A percentile compares a stretch with the other conserved stretches of the same genome.
These are phyloP conservation scores for Quercus rubra DNA, from an alignment of 306 rosid genomes.

Conservation along the genomic window DNA sequence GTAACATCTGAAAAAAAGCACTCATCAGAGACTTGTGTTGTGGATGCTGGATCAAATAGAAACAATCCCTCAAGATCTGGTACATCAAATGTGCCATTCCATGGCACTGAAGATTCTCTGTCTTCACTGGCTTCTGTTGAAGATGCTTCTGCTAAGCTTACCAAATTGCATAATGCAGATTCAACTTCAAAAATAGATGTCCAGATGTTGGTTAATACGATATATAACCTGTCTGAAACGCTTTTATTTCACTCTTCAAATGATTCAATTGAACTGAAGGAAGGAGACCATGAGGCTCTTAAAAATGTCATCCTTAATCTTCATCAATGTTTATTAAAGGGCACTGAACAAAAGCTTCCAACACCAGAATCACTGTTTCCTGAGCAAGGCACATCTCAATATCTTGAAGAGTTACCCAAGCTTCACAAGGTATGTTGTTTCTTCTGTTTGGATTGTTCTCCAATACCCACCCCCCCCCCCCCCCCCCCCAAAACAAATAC, in stretches of 20 bases:
- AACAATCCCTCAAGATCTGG: slow-evolving; percentile 22
- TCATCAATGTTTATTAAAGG: slow-evolving; percentile 45
- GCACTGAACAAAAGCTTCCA: slow-evolving; percentile 24
- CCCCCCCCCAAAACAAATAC: background rate
- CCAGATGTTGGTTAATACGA: slow-evolving; percentile 47
- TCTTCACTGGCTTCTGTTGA: slow-evolving; percentile 26
- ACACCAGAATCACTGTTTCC: slow-evolving; percentile 28
- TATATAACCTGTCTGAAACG: slow-evolving; percentile 60
- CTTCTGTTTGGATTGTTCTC: slow-evolving; percentile 5
- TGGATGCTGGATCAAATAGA: slow-evolving; percentile 24
- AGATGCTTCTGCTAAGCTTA: slow-evolving; percentile 32
- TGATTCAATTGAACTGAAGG: slow-evolving; percentile 41
- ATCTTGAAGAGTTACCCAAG: slow-evolving; percentile 25
- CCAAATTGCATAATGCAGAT: slow-evolving; percentile 30
- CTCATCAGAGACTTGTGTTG: slow-evolving; percentile 20
- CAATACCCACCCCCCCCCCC: too few relatives aligned
- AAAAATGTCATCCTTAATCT: slow-evolving; percentile 55
- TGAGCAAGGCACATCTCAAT: slow-evolving; percentile 34
- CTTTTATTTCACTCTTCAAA: slow-evolving; percentile 54
- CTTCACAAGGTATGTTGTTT: slow-evolving; percentile 47
- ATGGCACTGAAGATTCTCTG: slow-evolving; percentile 18
- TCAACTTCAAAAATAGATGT: slow-evolving; percentile 47
- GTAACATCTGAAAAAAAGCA: slow-evolving; percentile 26
- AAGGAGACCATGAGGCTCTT: slow-evolving; percentile 43
- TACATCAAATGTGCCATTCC: slow-evolving; percentile 13